Evolutionary conservation across 495 filamentous ascomycete genomes (phyloP).

Genomic region (Talaromyces proteolyticus): DNA sequence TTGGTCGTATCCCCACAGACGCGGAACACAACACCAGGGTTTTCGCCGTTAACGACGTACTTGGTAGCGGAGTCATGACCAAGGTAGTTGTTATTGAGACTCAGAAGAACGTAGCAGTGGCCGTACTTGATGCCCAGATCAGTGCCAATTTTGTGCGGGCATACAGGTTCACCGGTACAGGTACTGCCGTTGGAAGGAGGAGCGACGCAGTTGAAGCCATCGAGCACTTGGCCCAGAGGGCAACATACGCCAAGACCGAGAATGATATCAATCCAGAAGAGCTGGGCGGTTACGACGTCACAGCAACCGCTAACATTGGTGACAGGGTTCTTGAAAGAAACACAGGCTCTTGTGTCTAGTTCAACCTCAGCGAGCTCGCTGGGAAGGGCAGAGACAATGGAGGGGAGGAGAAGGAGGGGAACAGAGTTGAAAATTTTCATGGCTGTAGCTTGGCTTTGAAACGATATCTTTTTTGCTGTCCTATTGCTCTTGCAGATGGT

Average conservation of each 20-base stretch:
- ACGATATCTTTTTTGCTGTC: background rate
- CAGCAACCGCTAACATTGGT: conserved; percentile 3
- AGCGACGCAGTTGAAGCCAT: conserved; percentile 3
- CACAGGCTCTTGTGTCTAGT: conserved; percentile 1
- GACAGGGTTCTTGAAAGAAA: background rate
- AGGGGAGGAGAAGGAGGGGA: conserved; percentile 1
- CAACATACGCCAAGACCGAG: conserved; percentile 5
- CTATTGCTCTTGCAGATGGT: background rate
- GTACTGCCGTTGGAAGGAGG: background rate
- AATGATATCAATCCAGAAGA: conserved; percentile 6
- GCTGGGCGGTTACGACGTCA: background rate
- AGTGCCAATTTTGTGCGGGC: conserved; percentile 1
- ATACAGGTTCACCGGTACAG: background rate
- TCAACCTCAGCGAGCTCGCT: conserved; percentile 1
- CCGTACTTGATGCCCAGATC: conserved; percentile 6
- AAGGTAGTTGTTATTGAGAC: conserved; percentile 5
- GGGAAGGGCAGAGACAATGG: background rate
- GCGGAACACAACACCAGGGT: conserved; percentile 7
- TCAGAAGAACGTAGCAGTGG: conserved; percentile 6
- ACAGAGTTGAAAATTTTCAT: background rate
- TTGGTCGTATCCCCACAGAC: conserved; percentile 2
- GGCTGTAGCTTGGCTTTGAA: background rate
- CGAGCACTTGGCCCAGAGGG: conserved; percentile 2
- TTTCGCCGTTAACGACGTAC: conserved; percentile 5
- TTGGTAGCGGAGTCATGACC: conserved; percentile 1